These are phyloP conservation scores for Neolecta irregularis DNA, from an alignment of 1,139 yeast species.

Conservation along the genomic window DNA sequence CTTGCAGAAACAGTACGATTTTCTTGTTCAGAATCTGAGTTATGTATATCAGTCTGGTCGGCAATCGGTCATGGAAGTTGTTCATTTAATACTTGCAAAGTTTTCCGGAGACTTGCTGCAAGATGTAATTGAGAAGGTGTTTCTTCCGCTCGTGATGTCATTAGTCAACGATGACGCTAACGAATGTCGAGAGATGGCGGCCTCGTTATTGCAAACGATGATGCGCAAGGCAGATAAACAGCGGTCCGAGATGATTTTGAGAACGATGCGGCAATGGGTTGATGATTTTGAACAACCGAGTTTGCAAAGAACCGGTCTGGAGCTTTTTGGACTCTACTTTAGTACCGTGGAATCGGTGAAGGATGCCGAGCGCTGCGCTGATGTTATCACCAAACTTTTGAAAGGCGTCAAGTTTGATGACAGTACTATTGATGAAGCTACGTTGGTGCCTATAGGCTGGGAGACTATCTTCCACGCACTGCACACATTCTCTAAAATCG, in stretches of 20 bases:
- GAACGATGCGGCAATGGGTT: constrained; percentile 56
- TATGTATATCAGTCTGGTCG: constrained; percentile 84
- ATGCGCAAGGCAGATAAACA: constrained; percentile 36
- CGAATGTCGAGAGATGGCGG: constrained; percentile 79
- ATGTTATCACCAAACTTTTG: neutral
- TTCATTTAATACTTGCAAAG: constrained; percentile 53
- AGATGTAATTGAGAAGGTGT: constrained; percentile 55
- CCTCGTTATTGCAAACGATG: constrained; percentile 42
- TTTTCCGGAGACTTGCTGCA: constrained; percentile 48
- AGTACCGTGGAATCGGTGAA: constrained; percentile 18
- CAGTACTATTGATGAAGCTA: constrained; percentile 12
- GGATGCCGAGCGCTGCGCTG: neutral
- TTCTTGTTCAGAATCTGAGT: constrained; percentile 64
- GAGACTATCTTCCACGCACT: constrained; percentile 57
- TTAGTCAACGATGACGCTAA: constrained; percentile 63
- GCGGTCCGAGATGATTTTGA: constrained; percentile 36
- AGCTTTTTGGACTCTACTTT: constrained; percentile 51
- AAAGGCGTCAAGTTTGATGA: constrained; percentile 3
- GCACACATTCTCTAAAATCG: constrained; percentile 32
- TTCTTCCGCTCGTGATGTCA: constrained; percentile 65
- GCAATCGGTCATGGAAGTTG: constrained; percentile 76
- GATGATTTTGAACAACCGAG: constrained; percentile 37
- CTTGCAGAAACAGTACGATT: constrained; percentile 66
- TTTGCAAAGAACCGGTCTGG: constrained; percentile 62
- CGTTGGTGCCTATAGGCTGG: constrained; percentile 36